Conservation (phyloP, 352 stramenopile genomes). For the Phytophthora citrophthora region DNA sequence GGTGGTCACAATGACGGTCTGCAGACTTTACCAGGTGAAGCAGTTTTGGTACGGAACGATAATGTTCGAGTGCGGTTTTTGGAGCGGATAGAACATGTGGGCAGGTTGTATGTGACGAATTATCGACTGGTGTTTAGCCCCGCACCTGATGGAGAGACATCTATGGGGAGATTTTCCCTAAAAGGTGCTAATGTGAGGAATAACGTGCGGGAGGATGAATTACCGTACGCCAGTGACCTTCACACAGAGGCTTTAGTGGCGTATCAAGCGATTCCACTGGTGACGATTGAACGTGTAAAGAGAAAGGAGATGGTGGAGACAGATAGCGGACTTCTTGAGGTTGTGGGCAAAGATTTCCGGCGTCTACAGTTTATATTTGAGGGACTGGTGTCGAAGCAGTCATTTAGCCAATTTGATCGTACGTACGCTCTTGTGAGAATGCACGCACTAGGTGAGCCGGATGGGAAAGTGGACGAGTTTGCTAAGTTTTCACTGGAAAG, state of each 20-base stretch:
- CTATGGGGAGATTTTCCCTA: conserved; percentile 17
- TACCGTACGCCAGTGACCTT: conserved; percentile 53
- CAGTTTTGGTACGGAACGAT: conserved; percentile 66
- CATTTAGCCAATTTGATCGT: conserved; percentile 78
- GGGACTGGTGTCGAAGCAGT: conserved; percentile 78
- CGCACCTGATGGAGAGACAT: conserved; percentile 12
- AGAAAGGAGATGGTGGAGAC: conserved; percentile 79
- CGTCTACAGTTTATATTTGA: conserved; percentile 80
- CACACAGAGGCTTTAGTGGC: conserved; percentile 44
- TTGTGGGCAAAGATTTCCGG: conserved; percentile 85
- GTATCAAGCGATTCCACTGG: conserved; percentile 76
- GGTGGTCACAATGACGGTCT: conserved; percentile 27
- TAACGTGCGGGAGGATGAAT: conserved; percentile 48
- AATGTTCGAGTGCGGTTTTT: conserved; percentile 68
- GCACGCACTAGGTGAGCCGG: conserved; percentile 63
- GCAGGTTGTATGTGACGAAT: conserved; percentile 81
- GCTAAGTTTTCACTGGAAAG: conserved; percentile 65
- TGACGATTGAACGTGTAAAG: conserved; percentile 78
- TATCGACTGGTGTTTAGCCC: conserved; percentile 84
- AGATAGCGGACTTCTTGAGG: conserved; percentile 71
- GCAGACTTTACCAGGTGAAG: conserved; percentile 71
- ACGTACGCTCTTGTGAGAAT: conserved; percentile 67
- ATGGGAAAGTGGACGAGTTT: conserved; percentile 62
- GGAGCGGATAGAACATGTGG: conserved; percentile 50
- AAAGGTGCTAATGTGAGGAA: conserved; percentile 32